These are phyloP conservation scores for Colletotrichum caudatum DNA, from an alignment of 2,329 filamentous ascomycete genomes.

Conservation along the genomic window DNA sequence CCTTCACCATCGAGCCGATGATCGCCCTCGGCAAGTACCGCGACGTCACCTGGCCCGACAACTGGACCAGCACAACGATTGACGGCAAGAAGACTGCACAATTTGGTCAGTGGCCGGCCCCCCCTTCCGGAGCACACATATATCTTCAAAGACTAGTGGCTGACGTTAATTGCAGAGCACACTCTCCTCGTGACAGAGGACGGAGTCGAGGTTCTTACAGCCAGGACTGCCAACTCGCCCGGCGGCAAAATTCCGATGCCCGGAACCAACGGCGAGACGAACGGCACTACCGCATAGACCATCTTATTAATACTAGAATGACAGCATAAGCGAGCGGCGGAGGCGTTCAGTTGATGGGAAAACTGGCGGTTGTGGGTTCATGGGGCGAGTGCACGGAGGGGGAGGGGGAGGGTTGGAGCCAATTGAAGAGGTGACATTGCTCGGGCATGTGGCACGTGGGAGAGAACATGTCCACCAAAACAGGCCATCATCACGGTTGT, in stretches of 20 bases:
- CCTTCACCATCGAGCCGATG: conserved; percentile 99
- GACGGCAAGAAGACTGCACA: conserved; percentile 93
- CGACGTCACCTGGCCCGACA: conserved; percentile 97
- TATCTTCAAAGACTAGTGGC: conserved; percentile 13
- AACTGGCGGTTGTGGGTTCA: not conserved
- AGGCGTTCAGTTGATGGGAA: conserved; percentile 22
- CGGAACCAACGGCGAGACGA: conserved; percentile 39
- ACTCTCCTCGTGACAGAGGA: conserved; percentile 86
- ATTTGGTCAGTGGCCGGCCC: conserved; percentile 73
- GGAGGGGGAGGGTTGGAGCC: too few species aligned
- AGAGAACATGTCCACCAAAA: not conserved
- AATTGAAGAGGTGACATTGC: not conserved
- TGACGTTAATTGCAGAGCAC: conserved; percentile 69
- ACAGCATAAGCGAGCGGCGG: conserved; percentile 15
- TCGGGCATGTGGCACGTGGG: not conserved
- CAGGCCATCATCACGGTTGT: not conserved
- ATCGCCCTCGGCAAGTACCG: conserved; percentile 90
- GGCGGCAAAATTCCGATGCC: conserved; percentile 78
- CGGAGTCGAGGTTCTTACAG: conserved; percentile 85
- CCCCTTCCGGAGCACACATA: too few species aligned
- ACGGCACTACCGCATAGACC: conserved; percentile 35
- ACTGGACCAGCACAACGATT: conserved; percentile 95
- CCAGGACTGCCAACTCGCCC: conserved; percentile 77
- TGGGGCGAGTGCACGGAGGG: not conserved
- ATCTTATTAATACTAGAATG: not conserved